Percentiles rank a stretch among this genome's conserved stretches.
Evolutionary conservation across 139 green algal species (phyloP).

Genomic region (Tetratostichococcus sp.): DNA sequence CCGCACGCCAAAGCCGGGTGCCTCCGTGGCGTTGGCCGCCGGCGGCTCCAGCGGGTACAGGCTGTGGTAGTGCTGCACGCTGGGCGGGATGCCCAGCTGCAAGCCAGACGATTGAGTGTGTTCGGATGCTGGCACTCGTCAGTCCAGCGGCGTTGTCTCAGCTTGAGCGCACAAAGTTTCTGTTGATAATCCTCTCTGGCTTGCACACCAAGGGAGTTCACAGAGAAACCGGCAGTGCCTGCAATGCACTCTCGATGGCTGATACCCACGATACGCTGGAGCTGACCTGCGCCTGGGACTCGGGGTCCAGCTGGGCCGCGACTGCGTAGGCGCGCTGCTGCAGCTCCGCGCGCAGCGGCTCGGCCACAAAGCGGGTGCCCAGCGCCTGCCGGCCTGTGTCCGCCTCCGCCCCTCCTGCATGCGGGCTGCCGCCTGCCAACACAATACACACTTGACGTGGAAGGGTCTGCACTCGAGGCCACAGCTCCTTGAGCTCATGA

Average conservation of each 20-base stretch:
- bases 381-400: constrained; percentile 36
- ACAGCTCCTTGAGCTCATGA: too few species aligned
- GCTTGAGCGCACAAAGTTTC: too few species aligned
- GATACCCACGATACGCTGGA: too few species aligned
- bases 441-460: neutral
- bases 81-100: constrained; percentile 46
- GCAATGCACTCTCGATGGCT: too few species aligned
- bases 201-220: too few species aligned
- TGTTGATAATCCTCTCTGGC: too few species aligned
- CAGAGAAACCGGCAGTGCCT: too few species aligned
- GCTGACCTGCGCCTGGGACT: neutral
- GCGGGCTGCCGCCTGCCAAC: neutral
- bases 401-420: constrained; percentile 4
- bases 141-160: too few species aligned
- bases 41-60: constrained; percentile 79
- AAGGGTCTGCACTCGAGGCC: too few species aligned
- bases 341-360: constrained; percentile 69
- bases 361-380: constrained; percentile 50
- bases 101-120: constrained; percentile 16
- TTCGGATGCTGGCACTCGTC: constrained; percentile 21
- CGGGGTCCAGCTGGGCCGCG: constrained; percentile 43
- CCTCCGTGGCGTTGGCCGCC: constrained; percentile 21
- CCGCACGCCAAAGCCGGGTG: constrained; percentile 48
- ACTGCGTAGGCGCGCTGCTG: constrained; percentile 60
- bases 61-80: constrained; percentile 72